Evolutionary conservation across 176 grass and related monocot species (phyloP).

Genomic region (Alloteropsis semialata): DNA sequence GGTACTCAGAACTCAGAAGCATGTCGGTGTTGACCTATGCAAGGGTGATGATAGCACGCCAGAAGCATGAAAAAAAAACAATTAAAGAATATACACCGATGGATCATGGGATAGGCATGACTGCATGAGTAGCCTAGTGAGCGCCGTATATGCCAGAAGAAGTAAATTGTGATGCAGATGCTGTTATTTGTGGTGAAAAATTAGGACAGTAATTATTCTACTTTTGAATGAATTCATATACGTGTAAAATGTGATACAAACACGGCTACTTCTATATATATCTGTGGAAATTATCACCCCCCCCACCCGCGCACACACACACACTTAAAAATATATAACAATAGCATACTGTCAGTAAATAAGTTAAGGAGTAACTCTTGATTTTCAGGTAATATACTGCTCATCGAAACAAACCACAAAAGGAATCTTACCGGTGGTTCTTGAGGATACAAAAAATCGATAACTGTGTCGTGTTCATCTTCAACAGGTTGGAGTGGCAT

Average conservation of each 20-base stretch:
- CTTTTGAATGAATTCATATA: not conserved
- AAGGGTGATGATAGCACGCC: not conserved
- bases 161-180: not conserved
- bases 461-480: constrained; percentile 75
- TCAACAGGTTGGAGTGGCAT: constrained; percentile 68
- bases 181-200: not conserved
- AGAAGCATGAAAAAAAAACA: not conserved
- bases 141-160: not conserved
- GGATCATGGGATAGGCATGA: not conserved
- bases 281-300: not conserved
- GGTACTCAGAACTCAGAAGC: no score
- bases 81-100: not conserved
- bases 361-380: not conserved
- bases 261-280: not conserved
- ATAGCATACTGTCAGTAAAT: not conserved
- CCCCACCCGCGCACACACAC: no score
- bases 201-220: not conserved
- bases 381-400: not conserved
- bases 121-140: not conserved
- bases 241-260: not conserved
- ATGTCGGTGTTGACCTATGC: not conserved
- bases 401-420: constrained; percentile 11
- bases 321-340: not conserved
- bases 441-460: constrained; percentile 85
- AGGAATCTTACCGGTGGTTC: constrained; percentile 79